phyloP scores from a whole-genome alignment of 805 yeast genomes.

The Candida pseudofarinosa region DNA sequence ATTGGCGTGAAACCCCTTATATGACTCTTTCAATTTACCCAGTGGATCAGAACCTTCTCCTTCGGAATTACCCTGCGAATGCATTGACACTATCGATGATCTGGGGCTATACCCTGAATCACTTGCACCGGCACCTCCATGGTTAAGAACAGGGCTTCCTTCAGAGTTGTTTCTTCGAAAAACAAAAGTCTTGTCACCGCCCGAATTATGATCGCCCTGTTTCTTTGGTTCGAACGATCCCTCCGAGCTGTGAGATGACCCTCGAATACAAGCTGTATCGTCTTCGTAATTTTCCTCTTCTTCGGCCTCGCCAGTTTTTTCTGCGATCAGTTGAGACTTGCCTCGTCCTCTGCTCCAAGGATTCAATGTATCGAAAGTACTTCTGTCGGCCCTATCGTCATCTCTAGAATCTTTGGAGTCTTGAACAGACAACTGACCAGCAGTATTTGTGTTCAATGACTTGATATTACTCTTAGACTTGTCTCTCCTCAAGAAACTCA shows the following conservation, averaged over 20 bases:
- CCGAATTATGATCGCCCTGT: slow-evolving; percentile 1
- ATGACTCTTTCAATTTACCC: slow-evolving; percentile 17
- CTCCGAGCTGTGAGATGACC: background rate
- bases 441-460: slow-evolving; percentile 1
- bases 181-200: background rate
- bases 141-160: slow-evolving; percentile 1
- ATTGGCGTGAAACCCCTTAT: slow-evolving; percentile 40
- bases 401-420: background rate
- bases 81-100: slow-evolving; percentile 16
- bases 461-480: slow-evolving; percentile 8
- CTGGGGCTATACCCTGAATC: slow-evolving; percentile 15
- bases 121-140: background rate
- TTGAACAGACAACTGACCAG: slow-evolving; percentile 3
- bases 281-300: background rate
- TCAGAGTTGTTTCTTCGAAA: background rate
- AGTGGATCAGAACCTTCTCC: background rate
- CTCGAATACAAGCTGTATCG: background rate
- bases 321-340: background rate
- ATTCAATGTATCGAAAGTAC: background rate
- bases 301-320: slow-evolving; percentile 1
- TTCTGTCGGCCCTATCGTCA: background rate
- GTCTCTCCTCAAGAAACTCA: slow-evolving; percentile 16
- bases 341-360: background rate
- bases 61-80: background rate
- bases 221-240: background rate